Evolutionary conservation across 2,329 filamentous ascomycete genomes (phyloP).

Genomic region (Magnaporthiopsis rhizophila): DNA sequence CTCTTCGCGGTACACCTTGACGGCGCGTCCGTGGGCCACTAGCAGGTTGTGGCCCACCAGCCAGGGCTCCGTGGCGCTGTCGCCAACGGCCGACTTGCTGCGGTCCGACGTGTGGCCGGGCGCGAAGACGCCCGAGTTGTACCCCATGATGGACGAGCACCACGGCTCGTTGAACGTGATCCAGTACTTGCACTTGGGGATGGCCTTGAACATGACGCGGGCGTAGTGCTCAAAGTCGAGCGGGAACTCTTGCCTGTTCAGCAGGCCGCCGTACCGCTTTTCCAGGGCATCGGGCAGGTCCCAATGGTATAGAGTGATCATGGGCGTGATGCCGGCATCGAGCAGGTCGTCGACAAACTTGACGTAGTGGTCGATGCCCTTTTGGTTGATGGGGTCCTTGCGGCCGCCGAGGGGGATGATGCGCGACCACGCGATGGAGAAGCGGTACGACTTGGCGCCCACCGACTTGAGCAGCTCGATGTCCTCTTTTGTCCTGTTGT

Average conservation of each 20-base stretch:
- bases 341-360: conserved; percentile 72
- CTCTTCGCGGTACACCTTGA: conserved; percentile 75
- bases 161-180: conserved; percentile 89
- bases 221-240: conserved; percentile 76
- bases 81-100: conserved; percentile 59
- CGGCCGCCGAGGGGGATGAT: conserved; percentile 82
- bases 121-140: conserved; percentile 69
- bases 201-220: conserved; percentile 63
- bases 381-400: conserved; percentile 71
- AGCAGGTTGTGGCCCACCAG: conserved; percentile 73
- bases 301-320: conserved; percentile 84
- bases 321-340: conserved; percentile 67
- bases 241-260: conserved; percentile 76
- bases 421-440: conserved; percentile 78
- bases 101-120: conserved; percentile 77
- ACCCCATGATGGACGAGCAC: conserved; percentile 75
- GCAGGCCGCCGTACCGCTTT: conserved; percentile 70
- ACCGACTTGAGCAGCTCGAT: conserved; percentile 68
- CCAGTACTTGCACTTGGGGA: conserved; percentile 78
- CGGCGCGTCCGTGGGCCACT: conserved; percentile 70
- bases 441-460: conserved; percentile 70
- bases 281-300: conserved; percentile 74
- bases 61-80: conserved; percentile 74
- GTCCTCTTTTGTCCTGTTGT: conserved; percentile 70
- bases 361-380: conserved; percentile 69